Conservation (phyloP, 2,329 filamentous ascomycete genomes). For the Ophiostoma himal-ulmi region DNA sequence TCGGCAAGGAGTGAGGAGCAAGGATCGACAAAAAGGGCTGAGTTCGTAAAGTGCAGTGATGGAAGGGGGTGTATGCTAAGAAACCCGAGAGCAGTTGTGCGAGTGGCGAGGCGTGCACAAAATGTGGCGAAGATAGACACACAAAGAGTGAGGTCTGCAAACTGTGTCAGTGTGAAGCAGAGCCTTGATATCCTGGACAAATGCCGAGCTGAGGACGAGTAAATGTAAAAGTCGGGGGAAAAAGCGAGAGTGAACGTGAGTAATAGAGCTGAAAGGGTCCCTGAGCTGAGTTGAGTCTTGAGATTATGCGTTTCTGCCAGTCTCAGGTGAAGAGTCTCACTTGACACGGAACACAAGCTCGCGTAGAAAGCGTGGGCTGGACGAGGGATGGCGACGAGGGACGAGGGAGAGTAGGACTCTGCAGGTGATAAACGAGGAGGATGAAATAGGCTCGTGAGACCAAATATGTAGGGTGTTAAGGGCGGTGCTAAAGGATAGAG, state of each 20-base stretch:
- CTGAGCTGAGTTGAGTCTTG: neutral
- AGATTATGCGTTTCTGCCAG: neutral
- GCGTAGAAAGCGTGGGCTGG: conserved; percentile 22
- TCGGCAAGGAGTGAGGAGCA: neutral
- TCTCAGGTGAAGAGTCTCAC: conserved; percentile 20
- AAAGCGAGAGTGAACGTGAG: too few relatives aligned
- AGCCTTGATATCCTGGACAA: neutral
- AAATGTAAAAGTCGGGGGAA: too few relatives aligned
- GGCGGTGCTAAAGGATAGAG: neutral
- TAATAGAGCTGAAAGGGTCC: too few relatives aligned
- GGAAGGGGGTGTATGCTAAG: neutral
- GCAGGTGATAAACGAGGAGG: neutral
- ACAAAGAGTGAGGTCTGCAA: neutral
- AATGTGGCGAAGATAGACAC: neutral
- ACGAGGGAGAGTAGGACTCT: neutral
- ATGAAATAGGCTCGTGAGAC: neutral
- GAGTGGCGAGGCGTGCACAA: neutral
- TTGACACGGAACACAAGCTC: conserved; percentile 24
- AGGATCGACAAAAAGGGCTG: neutral
- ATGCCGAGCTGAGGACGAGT: neutral
- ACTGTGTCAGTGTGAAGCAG: neutral
- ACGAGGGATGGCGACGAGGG: neutral
- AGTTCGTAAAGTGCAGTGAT: neutral
- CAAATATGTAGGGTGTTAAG: neutral
- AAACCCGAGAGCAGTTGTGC: neutral